Percentiles rank a stretch among this genome's conserved stretches.
Evolutionary conservation across 306 rosid genomes (phyloP).

Genomic region (Prinsepia uniflora): DNA sequence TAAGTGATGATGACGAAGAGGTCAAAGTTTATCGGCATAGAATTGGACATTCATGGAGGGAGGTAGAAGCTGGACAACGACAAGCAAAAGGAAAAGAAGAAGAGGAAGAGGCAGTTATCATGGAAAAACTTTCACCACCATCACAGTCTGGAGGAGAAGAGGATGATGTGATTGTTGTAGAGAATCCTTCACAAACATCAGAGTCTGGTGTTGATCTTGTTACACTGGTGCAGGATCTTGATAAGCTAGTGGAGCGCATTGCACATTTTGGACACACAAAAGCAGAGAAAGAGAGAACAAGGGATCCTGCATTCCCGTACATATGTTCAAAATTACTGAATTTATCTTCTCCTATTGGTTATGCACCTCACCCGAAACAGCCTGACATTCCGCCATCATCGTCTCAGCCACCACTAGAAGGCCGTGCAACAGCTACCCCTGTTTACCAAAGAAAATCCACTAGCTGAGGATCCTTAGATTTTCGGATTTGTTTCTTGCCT

Average conservation of each 20-base stretch:
- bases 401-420: neutral
- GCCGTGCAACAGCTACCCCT: neutral
- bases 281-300: neutral
- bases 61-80: neutral
- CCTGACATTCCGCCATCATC: neutral
- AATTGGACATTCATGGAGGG: slow-evolving; percentile 8
- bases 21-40: neutral
- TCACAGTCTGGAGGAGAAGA: neutral
- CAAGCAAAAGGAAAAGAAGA: neutral
- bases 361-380: neutral
- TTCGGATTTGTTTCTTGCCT: neutral
- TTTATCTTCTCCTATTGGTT: neutral
- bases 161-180: neutral
- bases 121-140: neutral
- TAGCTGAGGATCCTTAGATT: neutral
- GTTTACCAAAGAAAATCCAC: neutral
- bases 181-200: neutral
- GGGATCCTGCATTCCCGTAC: neutral
- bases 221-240: neutral
- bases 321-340: neutral
- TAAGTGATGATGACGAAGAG: neutral
- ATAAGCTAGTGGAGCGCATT: neutral
- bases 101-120: neutral
- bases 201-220: neutral
- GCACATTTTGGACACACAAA: neutral